phyloP scores from a whole-genome alignment of 1,284 basidiomycete species.

The Rhodotorula glutinis region DNA sequence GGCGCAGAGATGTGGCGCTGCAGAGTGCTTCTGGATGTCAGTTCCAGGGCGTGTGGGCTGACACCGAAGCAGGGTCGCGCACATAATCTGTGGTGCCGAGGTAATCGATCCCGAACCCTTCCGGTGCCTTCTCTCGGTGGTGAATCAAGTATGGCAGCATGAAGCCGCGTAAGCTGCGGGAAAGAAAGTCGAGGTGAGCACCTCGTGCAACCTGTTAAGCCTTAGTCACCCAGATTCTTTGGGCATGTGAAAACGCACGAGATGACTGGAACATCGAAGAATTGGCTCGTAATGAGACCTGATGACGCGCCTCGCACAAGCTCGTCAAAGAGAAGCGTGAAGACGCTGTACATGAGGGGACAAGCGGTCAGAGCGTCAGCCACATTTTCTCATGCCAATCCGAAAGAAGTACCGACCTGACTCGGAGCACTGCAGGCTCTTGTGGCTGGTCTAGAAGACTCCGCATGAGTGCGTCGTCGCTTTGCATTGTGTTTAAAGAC shows the following conservation, averaged over 20 bases:
- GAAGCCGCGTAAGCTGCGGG: slow-evolving; percentile 26
- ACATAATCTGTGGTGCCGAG: slow-evolving; percentile 22
- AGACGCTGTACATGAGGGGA: too few species aligned
- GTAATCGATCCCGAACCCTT: slow-evolving; percentile 18
- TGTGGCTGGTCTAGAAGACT: slow-evolving; percentile 25
- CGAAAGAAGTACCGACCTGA: slow-evolving; percentile 9
- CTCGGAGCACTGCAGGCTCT: slow-evolving; percentile 24
- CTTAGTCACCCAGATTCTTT: too few species aligned
- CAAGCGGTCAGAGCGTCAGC: too few species aligned
- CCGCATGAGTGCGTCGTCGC: slow-evolving; percentile 31
- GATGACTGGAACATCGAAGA: slow-evolving; percentile 34
- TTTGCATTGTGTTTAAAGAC: slow-evolving; percentile 5
- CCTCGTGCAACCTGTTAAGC: too few species aligned
- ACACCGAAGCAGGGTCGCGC: not conserved
- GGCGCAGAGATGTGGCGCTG: slow-evolving; percentile 30
- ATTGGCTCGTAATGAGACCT: slow-evolving; percentile 16
- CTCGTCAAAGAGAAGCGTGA: slow-evolving; percentile 15
- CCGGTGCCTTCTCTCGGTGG: slow-evolving; percentile 19
- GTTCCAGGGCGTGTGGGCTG: not conserved
- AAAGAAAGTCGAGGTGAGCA: too few species aligned
- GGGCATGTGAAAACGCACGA: not conserved
- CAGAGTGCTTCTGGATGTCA: too few species aligned
- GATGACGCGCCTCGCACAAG: slow-evolving; percentile 13
- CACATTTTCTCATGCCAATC: too few species aligned
- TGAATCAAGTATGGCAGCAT: slow-evolving; percentile 28